A percentile compares a stretch with the other conserved stretches of the same genome.
These are phyloP conservation scores for Dactylella cylindrospora DNA, from an alignment of 2,329 filamentous ascomycete genomes.

Conservation along the genomic window DNA sequence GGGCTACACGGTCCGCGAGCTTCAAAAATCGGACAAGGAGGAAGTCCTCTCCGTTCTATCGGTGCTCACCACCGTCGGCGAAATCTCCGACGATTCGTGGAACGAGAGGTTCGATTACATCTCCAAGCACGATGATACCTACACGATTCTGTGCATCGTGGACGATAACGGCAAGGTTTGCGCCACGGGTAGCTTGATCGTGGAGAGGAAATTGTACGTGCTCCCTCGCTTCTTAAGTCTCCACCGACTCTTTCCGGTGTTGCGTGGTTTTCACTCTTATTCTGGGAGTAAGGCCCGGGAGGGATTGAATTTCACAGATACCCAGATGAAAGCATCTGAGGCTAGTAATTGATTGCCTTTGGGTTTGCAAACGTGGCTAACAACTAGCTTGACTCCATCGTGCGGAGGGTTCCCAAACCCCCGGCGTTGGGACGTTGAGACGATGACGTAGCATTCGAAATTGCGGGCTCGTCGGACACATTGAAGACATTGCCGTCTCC, in stretches of 20 bases:
- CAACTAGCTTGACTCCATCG: no score
- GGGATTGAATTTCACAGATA: no score
- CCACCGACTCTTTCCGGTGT: not conserved
- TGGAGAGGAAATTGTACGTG: constrained; percentile 88
- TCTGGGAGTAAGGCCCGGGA: no score
- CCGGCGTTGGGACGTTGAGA: not conserved
- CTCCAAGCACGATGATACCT: constrained; percentile 69
- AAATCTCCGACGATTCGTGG: constrained; percentile 74
- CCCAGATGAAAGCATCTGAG: no score
- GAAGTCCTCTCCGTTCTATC: constrained; percentile 90
- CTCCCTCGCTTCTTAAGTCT: constrained; percentile 1
- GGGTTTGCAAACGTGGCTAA: no score
- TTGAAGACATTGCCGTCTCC: constrained; percentile 94
- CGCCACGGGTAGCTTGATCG: constrained; percentile 84
- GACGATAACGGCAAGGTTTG: constrained; percentile 71
- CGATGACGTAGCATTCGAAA: constrained; percentile 67
- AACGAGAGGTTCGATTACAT: constrained; percentile 81
- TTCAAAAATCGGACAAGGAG: constrained; percentile 71
- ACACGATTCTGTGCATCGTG: constrained; percentile 84
- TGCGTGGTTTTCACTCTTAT: no score
- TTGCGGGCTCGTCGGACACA: constrained; percentile 83
- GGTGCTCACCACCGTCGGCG: constrained; percentile 89
- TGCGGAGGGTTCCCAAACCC: no score
- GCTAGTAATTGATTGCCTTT: no score
- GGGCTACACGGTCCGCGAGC: constrained; percentile 78